phyloP scores from a whole-genome alignment of 148 eudicot species.

The Vaccinium myrtillus region DNA sequence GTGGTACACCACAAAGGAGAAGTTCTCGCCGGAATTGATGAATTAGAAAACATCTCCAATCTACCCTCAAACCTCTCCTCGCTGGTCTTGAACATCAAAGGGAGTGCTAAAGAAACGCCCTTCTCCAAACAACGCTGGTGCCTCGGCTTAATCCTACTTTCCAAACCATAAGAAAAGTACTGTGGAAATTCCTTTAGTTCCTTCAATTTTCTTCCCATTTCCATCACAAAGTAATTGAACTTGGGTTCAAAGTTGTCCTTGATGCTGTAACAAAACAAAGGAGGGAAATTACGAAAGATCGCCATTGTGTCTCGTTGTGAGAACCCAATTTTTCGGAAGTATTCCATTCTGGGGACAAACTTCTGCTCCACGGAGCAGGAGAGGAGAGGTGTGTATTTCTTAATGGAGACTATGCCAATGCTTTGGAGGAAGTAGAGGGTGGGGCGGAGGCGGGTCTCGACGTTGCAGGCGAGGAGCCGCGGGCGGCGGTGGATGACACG shows the following conservation, averaged over 20 bases:
- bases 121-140: constrained; percentile 64
- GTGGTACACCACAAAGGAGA: constrained; percentile 70
- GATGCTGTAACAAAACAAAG: constrained; percentile 80
- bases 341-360: constrained; percentile 66
- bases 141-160: constrained; percentile 76
- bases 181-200: constrained; percentile 88
- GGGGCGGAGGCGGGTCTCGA: constrained; percentile 66
- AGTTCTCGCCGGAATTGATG: constrained; percentile 60
- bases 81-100: constrained; percentile 63
- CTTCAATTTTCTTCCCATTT: constrained; percentile 88
- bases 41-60: constrained; percentile 57
- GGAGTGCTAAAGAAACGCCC: constrained; percentile 69
- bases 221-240: constrained; percentile 69
- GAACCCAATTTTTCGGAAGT: constrained; percentile 60
- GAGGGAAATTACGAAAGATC: constrained; percentile 73
- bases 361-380: constrained; percentile 78
- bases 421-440: constrained; percentile 75
- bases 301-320: constrained; percentile 45
- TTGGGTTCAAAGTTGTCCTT: constrained; percentile 73
- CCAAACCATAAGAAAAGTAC: constrained; percentile 90
- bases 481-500: constrained; percentile 75
- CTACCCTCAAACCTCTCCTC: constrained; percentile 52
- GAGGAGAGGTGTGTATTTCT: constrained; percentile 54
- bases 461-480: constrained; percentile 52
- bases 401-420: constrained; percentile 62